A percentile compares a stretch with the other conserved stretches of the same genome.
Evolutionary conservation across 441 rosid species (phyloP).

Genomic region (Populus hybrid): DNA sequence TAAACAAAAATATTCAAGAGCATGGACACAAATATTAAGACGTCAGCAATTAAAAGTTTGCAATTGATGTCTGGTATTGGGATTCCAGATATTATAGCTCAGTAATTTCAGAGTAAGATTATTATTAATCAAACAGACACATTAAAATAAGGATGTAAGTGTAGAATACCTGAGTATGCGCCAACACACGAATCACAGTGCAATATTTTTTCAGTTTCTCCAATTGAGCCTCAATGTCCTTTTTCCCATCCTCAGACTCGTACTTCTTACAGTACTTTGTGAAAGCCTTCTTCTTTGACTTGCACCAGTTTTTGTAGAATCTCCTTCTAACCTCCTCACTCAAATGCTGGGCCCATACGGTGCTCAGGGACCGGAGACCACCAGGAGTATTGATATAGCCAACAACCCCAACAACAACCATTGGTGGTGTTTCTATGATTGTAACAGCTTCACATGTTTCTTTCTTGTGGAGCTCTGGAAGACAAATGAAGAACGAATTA

Average conservation of each 20-base stretch:
- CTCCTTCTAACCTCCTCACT: conserved; percentile 85
- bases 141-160: background rate
- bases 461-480: conserved; percentile 73
- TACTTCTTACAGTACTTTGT: conserved; percentile 57
- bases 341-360: conserved; percentile 93
- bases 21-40: too few species aligned
- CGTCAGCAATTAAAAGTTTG: background rate
- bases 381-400: conserved; percentile 75
- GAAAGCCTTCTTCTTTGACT: conserved; percentile 93
- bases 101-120: background rate
- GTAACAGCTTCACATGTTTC: conserved; percentile 92
- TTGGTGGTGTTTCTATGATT: conserved; percentile 70
- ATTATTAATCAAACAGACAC: too few species aligned
- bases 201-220: conserved; percentile 78
- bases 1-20: background rate
- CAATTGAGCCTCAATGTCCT: conserved; percentile 53
- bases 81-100: background rate
- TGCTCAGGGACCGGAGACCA: conserved; percentile 63
- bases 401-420: conserved; percentile 85
- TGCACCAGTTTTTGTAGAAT: conserved; percentile 85
- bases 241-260: conserved; percentile 70
- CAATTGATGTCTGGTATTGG: background rate
- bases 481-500: too few species aligned
- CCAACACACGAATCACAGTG: conserved; percentile 67
- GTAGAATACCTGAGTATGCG: conserved; percentile 48